Base-by-base conservation (phyloP, 2,329 filamentous ascomycete genomes). In the Hymenoscyphus linearis region DNA sequence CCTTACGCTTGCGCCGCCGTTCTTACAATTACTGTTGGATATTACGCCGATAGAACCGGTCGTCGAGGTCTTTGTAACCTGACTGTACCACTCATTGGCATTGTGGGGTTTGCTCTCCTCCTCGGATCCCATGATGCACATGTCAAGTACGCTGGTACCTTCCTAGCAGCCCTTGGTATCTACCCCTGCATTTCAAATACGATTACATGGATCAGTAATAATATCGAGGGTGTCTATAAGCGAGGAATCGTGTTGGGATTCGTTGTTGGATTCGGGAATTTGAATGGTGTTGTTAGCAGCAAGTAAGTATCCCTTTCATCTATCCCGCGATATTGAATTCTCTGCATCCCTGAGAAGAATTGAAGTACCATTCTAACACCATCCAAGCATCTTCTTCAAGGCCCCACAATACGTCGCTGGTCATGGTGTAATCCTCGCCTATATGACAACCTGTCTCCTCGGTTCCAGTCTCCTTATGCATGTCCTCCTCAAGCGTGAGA, bases 211-310 rank as follows among this genome's bases (percentile, higher is more conserved):
- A 80, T 88, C 25, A 86, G 87, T 58, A 96, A 96, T 76, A 96
- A 96, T 65, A 82, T 86, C 34, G 92, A 96, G 75, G 88, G 92
- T 18, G 89, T 93, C 2, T 96, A 96, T 76, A 96, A 96, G 78
- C 85, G 92, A 44, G 93, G 91, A 44, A 87, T 96, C 18, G 90
- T 90, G 0, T 77, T 96, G 1, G 92, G 92, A 0, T 86, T 96
- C 65, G 88, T 96, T 58, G 95, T 96, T 64, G 91, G 89, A 27
- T 96, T 90, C 89, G 92, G 93, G 27, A 96, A 96, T 72, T 78
- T 96, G 53, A 96, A 96, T 72, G 92, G 92, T 52, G 55, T 69
- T 40, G 60, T 68, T 16, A 67, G 62, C 57, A 65, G 59, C 67
- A 96, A 96, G 44, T 50, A 50, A 50, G 18, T 50, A 3, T 18